A percentile compares a stretch with the other conserved stretches of the same genome.
phyloP scores from a whole-genome alignment of 352 stramenopile genomes.

The Nothophytophthora sp. region DNA sequence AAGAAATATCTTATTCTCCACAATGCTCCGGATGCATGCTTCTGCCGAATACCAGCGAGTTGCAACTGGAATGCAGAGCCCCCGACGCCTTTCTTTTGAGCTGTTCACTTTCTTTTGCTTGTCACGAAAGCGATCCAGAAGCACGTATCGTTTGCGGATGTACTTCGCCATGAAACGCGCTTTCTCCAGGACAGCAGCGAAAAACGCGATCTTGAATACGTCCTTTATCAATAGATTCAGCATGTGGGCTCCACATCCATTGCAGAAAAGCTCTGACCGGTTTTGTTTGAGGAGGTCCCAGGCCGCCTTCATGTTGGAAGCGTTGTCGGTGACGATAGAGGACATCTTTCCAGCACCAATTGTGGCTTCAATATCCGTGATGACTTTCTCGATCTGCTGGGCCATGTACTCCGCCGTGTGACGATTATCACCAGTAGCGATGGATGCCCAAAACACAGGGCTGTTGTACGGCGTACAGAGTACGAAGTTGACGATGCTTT shows the following conservation, averaged over 20 bases:
- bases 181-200: neutral
- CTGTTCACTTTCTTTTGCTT: neutral
- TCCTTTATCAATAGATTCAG: neutral
- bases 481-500: too few species aligned
- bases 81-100: neutral
- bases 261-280: neutral
- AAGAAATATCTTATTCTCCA: neutral
- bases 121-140: neutral
- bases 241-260: neutral
- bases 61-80: neutral
- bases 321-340: neutral
- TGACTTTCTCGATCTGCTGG: neutral
- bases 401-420: neutral
- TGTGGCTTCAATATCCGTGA: neutral
- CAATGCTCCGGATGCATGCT: neutral
- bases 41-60: neutral
- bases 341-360: neutral
- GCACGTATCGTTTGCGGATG: neutral
- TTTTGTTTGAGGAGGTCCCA: neutral
- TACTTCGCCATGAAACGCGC: neutral
- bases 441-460: too few species aligned
- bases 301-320: neutral
- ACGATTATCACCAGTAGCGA: neutral
- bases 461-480: too few species aligned
- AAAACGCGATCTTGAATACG: neutral